Evolutionary conservation across 257 asterid genomes (phyloP), one percentile per base, ranked within the genome.

Genomic region (Capsicum pubescens): DNA sequence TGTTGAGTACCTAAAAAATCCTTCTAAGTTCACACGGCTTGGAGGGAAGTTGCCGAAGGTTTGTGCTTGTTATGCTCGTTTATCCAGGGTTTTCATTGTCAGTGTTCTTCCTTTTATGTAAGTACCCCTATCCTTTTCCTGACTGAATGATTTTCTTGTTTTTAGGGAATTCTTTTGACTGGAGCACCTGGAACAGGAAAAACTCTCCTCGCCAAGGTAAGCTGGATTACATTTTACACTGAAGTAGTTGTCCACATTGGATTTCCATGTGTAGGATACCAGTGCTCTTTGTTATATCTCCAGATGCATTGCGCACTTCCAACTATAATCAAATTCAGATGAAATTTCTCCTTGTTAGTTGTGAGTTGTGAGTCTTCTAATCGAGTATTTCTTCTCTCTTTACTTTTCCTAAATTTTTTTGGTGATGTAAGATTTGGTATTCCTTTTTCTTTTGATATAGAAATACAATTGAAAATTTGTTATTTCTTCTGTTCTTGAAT

Each of bases 11-110:
- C 94, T 96, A 16, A 96, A 86, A 83, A 92, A 95, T 87, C 99
- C 99, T 81, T 58, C 95, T 14, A 94, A 96, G 89, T 94, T 96
- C 91, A 96, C 99, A 83, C 92, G 98, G 59, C 90, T 94, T 80
- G 99, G 99, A 85, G 99, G 99, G 57, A 96, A 96, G 88, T 86
- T 96, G 87, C 99, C 99, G 59, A 96, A 96, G 99, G 99, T 96
- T 85, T 84, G 93, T 83, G n/a, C 26, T 80, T 82, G 13, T 55
- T 80, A 50, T 82, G 14, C 80, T 84, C 58, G 57, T 21, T 81
- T 80, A 36, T 60, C 50, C 70, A 52, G 64, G 48, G 63, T 80
- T 82, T 35, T 64, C 9, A 70, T 59, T 72, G 14, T 16, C 56
- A 15, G 32, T 56, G 79, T 76, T 81, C 35, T 58, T 32, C 61